Evolutionary conservation across 108 stramenopile species (phyloP).

Genomic region (Phaeodactylum tricornutum): DNA sequence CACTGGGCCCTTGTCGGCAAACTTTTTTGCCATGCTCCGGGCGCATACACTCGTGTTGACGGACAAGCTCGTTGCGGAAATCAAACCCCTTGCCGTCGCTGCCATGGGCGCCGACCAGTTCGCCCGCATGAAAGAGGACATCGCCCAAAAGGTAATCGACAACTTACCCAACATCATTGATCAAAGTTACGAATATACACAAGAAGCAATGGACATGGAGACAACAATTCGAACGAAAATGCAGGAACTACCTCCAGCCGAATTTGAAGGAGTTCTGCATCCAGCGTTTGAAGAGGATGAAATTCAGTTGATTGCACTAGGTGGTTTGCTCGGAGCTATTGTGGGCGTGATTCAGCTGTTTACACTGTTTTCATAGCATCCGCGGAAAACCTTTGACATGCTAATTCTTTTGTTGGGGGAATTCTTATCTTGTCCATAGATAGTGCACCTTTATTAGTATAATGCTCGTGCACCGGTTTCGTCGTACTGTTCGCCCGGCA

Average conservation of each 20-base stretch:
- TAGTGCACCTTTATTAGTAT: conserved; percentile 58
- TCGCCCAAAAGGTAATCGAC: conserved; percentile 68
- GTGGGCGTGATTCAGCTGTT: conserved; percentile 82
- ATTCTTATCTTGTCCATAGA: too few relatives aligned
- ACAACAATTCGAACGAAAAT: conserved; percentile 71
- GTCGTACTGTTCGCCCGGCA: conserved; percentile 81
- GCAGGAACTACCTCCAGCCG: conserved; percentile 53
- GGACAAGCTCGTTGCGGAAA: conserved; percentile 60
- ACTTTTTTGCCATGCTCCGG: conserved; percentile 77
- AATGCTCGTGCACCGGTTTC: conserved; percentile 70
- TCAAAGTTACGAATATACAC: conserved; percentile 80
- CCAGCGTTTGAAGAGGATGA: conserved; percentile 98
- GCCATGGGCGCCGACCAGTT: conserved; percentile 76
- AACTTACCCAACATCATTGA: conserved; percentile 68
- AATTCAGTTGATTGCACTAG: conserved; percentile 82
- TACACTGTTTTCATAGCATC: conserved; percentile 18
- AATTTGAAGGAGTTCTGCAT: conserved; percentile 91
- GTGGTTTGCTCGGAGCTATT: conserved; percentile 81
- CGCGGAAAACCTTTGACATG: neutral
- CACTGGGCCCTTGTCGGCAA: conserved; percentile 55
- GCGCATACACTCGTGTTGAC: conserved; percentile 77
- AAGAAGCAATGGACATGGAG: conserved; percentile 84
- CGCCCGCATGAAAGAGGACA: conserved; percentile 81
- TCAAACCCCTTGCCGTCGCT: conserved; percentile 73
- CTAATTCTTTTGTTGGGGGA: neutral